A percentile compares a stretch with the other conserved stretches of the same genome.
These are phyloP conservation scores for Huiozyma sinensis DNA, from an alignment of 805 yeast genomes.

Conservation along the genomic window DNA sequence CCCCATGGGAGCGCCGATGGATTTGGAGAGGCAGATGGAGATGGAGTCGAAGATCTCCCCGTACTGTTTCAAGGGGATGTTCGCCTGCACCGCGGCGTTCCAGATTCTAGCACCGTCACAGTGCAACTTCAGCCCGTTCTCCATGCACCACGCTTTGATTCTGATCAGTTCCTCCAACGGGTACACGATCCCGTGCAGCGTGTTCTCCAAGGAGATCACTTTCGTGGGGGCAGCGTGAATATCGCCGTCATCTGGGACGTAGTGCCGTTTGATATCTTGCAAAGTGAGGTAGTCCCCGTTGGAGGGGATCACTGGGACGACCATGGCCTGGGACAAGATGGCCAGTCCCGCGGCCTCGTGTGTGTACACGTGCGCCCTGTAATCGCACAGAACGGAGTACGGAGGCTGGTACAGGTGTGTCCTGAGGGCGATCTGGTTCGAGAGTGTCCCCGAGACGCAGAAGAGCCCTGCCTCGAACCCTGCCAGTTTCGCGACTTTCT, in stretches of 20 bases:
- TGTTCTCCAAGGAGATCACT: conserved; percentile 77
- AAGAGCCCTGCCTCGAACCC: conserved; percentile 76
- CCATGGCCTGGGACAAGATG: conserved; percentile 85
- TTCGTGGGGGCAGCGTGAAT: conserved; percentile 84
- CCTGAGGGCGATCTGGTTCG: conserved; percentile 79
- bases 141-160: conserved; percentile 61
- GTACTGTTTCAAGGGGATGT: conserved; percentile 56
- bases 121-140: conserved; percentile 52
- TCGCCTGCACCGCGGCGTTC: conserved; percentile 70
- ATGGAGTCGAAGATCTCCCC: conserved; percentile 78
- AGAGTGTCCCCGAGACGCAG: conserved; percentile 83
- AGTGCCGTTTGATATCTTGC: conserved; percentile 60
- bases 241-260: conserved; percentile 65
- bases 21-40: conserved; percentile 79
- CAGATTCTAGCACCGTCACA: conserved; percentile 94
- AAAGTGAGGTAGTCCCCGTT: conserved; percentile 71
- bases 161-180: conserved; percentile 70
- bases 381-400: conserved; percentile 74
- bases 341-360: conserved; percentile 92
- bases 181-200: conserved; percentile 69
- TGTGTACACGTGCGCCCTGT: conserved; percentile 71
- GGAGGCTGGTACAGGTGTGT: conserved; percentile 64
- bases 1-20: conserved; percentile 91
- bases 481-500: conserved; percentile 51
- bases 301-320: conserved; percentile 64